Evolutionary conservation across 495 filamentous ascomycete genomes (phyloP), one percentile per base, ranked within the genome.

Genomic region (Aspergillus saccharolyticus): DNA sequence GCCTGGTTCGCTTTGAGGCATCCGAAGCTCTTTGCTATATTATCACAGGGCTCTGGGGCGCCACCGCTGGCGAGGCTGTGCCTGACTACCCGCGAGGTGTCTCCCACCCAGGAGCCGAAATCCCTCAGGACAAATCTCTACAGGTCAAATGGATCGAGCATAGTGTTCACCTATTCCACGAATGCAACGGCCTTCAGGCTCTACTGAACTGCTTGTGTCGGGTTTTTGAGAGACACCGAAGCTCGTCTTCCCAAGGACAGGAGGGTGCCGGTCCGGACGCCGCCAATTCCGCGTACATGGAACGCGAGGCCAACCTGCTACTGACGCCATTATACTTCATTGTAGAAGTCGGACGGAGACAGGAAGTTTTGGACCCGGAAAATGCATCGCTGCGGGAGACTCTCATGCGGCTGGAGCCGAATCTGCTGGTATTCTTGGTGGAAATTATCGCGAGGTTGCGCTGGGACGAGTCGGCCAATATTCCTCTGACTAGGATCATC

Each of bases 1-100:
- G 80, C 44, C 71, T 73, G 9, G 70, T 74, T 25, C 76, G 86
- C 17, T 72, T 83, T 54, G 83, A 84, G 66, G 83, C 82, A 17
- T 72, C 96, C 52, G 91, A 91, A 56, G 80, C 80, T n/a, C 66
- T 96, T 59, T 80, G 87, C 19, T 96, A 97, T 69, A 65, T 89
- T 22, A 78, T 86, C 20, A 80, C 95, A 19, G 91, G 91, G 2
- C 77, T 85, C 42, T 95, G 91, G 90, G 82, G 82, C 1, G 77
- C 87, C 44, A 91, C 87, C 42, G 89, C 86, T 52, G 84, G 85
- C 43, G 65, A 65, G 53, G 59, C 57, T 43, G 59, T 64, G 10
- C 54, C 66, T 10, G 67, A 71, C 50, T 71, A 72, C 43, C 59
- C 66, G 0, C 56, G 66, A 39, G 58, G 64, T 30, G 51, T 45